Evolutionary conservation across 2,329 filamentous ascomycete genomes (phyloP).

Genomic region (Metarhizium humberi): DNA sequence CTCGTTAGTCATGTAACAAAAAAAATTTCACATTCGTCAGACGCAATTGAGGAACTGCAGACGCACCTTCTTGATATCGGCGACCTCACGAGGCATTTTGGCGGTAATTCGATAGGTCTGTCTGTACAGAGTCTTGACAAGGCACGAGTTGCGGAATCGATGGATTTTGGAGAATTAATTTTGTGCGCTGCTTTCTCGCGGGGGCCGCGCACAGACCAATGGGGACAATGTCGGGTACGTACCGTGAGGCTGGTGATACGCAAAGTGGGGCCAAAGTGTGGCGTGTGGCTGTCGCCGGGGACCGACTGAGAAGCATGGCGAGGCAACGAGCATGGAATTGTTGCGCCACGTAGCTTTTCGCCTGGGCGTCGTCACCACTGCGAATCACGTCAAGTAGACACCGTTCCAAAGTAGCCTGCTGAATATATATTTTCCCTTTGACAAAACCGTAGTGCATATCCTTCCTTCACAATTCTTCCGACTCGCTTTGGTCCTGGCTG

Average conservation of each 20-base stretch:
- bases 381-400: background rate
- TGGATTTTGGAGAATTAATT: constrained; percentile 16
- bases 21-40: background rate
- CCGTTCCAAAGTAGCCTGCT: background rate
- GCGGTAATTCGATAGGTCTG: constrained; percentile 33
- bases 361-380: constrained; percentile 1
- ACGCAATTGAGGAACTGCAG: background rate
- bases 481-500: background rate
- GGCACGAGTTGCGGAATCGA: constrained; percentile 6
- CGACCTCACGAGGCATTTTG: constrained; percentile 98
- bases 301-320: no score
- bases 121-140: constrained; percentile 11
- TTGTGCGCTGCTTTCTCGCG: constrained; percentile 16
- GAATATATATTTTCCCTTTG: background rate
- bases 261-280: background rate
- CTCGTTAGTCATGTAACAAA: background rate
- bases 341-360: background rate
- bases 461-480: background rate
- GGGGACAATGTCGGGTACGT: background rate
- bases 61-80: constrained; percentile 82
- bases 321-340: background rate
- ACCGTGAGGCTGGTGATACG: constrained; percentile 1
- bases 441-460: background rate
- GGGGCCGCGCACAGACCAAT: constrained; percentile 14
- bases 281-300: constrained; percentile 3